A percentile compares a stretch with the other conserved stretches of the same genome.
Conservation (phyloP, 2,329 filamentous ascomycete genomes). For the Exophiala sideris region DNA sequence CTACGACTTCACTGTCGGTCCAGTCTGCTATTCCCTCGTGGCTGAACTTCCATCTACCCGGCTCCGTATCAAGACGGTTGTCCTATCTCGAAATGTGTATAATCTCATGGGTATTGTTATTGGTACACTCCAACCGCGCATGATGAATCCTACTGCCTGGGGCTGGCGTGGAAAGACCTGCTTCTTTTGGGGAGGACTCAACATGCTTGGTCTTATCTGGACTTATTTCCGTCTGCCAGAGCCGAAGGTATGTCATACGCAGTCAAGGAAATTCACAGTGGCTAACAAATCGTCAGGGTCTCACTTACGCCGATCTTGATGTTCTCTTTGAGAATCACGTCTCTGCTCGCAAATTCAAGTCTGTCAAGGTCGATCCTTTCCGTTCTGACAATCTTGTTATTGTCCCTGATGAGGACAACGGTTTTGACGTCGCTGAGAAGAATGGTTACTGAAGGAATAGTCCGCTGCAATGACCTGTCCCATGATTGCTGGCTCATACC, state of each 20-base stretch:
- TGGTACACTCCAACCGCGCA: conserved; percentile 35
- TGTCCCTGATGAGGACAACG: conserved; percentile 24
- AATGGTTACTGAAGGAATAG: conserved; percentile 16
- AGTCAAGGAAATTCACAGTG: neutral
- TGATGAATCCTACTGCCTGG: conserved; percentile 37
- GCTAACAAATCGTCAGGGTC: conserved; percentile 31
- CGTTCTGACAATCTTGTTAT: conserved; percentile 29
- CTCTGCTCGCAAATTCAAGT: conserved; percentile 38
- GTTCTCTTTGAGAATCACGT: conserved; percentile 42
- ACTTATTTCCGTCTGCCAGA: conserved; percentile 45
- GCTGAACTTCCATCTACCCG: conserved; percentile 55
- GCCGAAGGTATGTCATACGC: conserved; percentile 27
- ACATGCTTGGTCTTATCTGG: conserved; percentile 38
- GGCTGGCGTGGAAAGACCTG: conserved; percentile 37
- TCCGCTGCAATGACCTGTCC: neutral
- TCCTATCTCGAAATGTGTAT: conserved; percentile 51
- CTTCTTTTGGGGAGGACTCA: conserved; percentile 43
- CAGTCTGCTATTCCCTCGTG: conserved; percentile 53
- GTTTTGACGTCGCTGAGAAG: conserved; percentile 23
- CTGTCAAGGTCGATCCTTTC: conserved; percentile 34
- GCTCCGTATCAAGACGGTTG: conserved; percentile 55
- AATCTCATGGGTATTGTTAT: conserved; percentile 42
- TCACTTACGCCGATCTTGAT: conserved; percentile 42
- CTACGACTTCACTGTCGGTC: conserved; percentile 55
- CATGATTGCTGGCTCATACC: neutral